phyloP scores from a whole-genome alignment of 2,329 filamentous ascomycete species.

The Alternaria dauci region DNA sequence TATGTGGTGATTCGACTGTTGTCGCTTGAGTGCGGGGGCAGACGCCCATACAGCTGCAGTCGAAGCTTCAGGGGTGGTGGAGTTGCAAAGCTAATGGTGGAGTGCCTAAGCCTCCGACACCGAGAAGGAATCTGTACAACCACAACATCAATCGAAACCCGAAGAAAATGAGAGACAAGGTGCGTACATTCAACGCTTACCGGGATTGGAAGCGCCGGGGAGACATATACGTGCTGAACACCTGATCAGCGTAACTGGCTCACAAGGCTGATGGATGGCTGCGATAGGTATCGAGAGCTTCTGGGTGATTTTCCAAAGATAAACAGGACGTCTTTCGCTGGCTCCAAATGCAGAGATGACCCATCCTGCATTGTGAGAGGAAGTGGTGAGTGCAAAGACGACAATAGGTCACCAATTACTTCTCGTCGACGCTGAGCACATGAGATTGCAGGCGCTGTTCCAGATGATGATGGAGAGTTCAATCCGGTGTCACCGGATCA shows the following conservation, averaged over 20 bases:
- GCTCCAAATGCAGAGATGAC: not conserved
- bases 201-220: not conserved
- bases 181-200: not conserved
- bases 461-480: not conserved
- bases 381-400: not conserved
- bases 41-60: slow-evolving; percentile 1
- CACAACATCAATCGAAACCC: not conserved
- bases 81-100: not conserved
- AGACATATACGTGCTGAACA: not conserved
- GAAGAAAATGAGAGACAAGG: not conserved
- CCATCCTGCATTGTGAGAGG: not conserved
- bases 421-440: not conserved
- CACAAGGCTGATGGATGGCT: not conserved
- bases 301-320: not conserved
- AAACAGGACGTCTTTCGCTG: not conserved
- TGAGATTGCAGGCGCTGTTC: not conserved
- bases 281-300: not conserved
- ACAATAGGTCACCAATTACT: not conserved
- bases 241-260: not conserved
- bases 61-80: not conserved
- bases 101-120: not conserved
- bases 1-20: not conserved
- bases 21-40: not conserved
- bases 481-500: not conserved
- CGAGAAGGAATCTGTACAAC: not conserved